Evolutionary conservation across 2,329 filamentous ascomycete genomes (phyloP), one percentile per base, ranked within the genome.

Genomic region (Neonectria faginata): DNA sequence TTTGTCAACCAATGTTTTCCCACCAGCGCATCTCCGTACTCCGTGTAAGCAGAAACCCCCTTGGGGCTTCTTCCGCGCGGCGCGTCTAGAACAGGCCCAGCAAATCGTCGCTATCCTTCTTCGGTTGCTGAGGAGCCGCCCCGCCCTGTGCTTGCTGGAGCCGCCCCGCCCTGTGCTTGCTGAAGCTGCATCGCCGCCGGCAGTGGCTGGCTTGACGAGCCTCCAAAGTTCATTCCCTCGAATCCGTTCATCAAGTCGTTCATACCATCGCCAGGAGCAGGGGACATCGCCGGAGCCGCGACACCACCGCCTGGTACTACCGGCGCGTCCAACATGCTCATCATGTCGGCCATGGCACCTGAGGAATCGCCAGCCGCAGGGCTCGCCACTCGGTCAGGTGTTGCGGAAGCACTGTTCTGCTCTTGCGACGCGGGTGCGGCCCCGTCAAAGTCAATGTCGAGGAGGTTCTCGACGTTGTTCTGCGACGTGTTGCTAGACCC

Each of bases 381-480:
- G 69, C 90, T 92, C 41, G 86, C 87, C 22, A 91, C 85, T 57
- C 91, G 83, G 67, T 91, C 89, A 5, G 91, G 91, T 31, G 91
- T 93, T 42, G 86, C 88, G 8, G 87, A 74, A 31, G 79, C 75
- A 69, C 79, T 82, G 60, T 82, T 78, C 65, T 83, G 81, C 69
- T 94, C 91, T 56, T 93, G 86, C 12, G 92, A 95, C n/a, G 96
- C 95, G 3, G 95, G 95, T 3, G 92, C 94, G 3, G 92, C 91
- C 27, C 95, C 96, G 75, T 98, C 96, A 76, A 97, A 97, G 79
- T 97, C 94, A 74, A 97, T 97, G 74, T 99, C 96, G 60, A 99
- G 86, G 20, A 99, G 85, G 77, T 98, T 99, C 80, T 99, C 96
- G 69, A 95, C 87, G 74, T 97, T 97, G 82, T 81, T 92, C 77